Evolutionary conservation across 169 alveolate genomes (phyloP).

Genomic region (Perkinsus chesapeaki): DNA sequence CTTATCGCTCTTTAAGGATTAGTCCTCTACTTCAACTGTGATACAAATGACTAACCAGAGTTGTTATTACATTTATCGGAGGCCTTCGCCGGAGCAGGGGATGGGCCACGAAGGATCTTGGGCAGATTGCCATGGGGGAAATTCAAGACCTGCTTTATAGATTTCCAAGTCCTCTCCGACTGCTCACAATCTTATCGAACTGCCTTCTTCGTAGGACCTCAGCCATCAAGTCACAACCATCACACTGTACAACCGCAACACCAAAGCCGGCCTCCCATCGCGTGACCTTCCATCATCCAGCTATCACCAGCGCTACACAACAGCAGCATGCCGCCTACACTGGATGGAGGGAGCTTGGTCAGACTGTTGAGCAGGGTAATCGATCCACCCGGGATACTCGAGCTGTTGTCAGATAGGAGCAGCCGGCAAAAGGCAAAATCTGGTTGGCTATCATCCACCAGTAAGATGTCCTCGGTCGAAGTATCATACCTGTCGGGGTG

Average conservation of each 20-base stretch:
- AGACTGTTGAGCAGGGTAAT: not conserved
- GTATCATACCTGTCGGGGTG: not conserved
- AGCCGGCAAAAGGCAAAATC: not conserved
- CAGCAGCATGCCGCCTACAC: not conserved
- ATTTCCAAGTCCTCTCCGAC: not conserved
- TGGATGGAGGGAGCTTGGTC: not conserved
- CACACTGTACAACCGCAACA: not conserved
- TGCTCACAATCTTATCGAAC: not conserved
- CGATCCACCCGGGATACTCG: not conserved
- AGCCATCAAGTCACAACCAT: not conserved
- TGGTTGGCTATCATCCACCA: not conserved
- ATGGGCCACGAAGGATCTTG: not conserved
- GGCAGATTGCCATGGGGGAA: not conserved
- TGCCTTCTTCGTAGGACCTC: not conserved
- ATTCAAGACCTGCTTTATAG: not conserved
- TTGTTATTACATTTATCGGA: not conserved
- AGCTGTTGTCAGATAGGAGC: not conserved
- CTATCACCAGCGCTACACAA: not conserved
- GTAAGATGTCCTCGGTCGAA: not conserved
- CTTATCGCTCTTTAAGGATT: too few relatives aligned
- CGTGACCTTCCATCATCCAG: not conserved
- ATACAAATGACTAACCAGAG: too few relatives aligned
- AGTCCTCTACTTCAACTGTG: too few relatives aligned
- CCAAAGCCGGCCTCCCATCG: not conserved
- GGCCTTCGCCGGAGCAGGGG: not conserved